A percentile compares a stretch with the other conserved stretches of the same genome.
These are phyloP conservation scores for Secale cereale DNA, from an alignment of 176 grass and related monocot species.

Conservation along the genomic window DNA sequence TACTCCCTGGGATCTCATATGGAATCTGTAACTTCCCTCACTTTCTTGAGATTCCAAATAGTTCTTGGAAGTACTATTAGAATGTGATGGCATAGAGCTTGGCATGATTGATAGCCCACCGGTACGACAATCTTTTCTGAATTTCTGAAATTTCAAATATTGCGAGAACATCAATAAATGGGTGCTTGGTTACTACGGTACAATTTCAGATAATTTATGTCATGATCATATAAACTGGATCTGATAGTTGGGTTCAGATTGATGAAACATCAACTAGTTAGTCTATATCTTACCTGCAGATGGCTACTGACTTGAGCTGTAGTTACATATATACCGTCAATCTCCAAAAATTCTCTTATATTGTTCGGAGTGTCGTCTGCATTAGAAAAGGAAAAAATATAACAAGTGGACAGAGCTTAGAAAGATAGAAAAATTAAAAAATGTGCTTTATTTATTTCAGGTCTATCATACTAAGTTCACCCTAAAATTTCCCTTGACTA, in stretches of 20 bases:
- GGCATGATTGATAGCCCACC: background rate
- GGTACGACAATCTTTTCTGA: background rate
- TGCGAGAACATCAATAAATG: background rate
- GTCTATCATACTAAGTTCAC: background rate
- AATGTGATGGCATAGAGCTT: background rate
- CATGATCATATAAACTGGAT: background rate
- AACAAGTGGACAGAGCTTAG: background rate
- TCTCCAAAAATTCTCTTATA: background rate
- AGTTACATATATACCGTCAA: background rate
- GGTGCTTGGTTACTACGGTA: background rate
- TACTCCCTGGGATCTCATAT: background rate
- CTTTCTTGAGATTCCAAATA: background rate
- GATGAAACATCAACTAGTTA: background rate
- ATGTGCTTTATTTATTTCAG: background rate
- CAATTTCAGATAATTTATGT: background rate
- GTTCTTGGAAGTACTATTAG: background rate
- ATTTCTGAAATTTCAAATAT: background rate
- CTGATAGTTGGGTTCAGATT: background rate
- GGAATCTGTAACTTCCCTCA: background rate
- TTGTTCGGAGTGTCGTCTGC: background rate
- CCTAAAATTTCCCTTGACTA: background rate
- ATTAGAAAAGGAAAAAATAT: background rate
- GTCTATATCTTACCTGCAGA: background rate
- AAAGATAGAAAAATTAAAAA: background rate
- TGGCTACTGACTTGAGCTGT: background rate